These are phyloP conservation scores for Claviceps digitariae DNA, from an alignment of 2,329 filamentous ascomycete species.

Conservation along the genomic window DNA sequence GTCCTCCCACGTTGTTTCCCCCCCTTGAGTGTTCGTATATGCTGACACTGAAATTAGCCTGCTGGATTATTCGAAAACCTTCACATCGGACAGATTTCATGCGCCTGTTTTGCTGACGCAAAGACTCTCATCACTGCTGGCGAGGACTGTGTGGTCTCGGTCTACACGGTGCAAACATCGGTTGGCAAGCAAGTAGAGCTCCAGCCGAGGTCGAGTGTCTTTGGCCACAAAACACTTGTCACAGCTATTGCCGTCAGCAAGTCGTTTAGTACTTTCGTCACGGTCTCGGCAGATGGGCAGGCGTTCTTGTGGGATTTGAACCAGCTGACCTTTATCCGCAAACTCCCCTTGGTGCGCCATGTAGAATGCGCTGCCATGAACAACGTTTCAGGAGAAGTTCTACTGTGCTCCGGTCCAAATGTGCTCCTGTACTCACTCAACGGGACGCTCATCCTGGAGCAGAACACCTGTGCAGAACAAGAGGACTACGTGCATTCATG, in stretches of 20 bases:
- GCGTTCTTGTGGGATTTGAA: conserved; percentile 93
- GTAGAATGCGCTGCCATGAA: conserved; percentile 74
- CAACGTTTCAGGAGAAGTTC: conserved; percentile 79
- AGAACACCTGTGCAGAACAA: conserved; percentile 56
- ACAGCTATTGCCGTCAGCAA: conserved; percentile 73
- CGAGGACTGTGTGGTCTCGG: conserved; percentile 78
- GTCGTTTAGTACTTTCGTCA: conserved; percentile 78
- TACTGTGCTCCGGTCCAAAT: conserved; percentile 65
- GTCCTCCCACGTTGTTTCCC: no score
- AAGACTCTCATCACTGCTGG: conserved; percentile 85
- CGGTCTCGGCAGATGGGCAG: conserved; percentile 67
- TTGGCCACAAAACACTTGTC: conserved; percentile 79
- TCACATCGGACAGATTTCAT: conserved; percentile 80
- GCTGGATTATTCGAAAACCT: conserved; percentile 88
- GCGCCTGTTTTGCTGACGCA: conserved; percentile 73
- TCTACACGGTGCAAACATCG: conserved; percentile 58
- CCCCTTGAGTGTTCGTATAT: no score
- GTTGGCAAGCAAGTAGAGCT: conserved; percentile 63
- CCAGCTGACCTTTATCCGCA: conserved; percentile 71
- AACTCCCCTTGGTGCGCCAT: conserved; percentile 44
- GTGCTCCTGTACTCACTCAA: conserved; percentile 79
- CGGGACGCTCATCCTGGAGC: conserved; percentile 66
- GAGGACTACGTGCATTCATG: conserved; percentile 72
- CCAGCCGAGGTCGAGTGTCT: conserved; percentile 64
- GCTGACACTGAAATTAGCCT: conserved; percentile 28